A percentile compares a stretch with the other conserved stretches of the same genome.
Conservation (phyloP, 2,329 filamentous ascomycete genomes). For the Colletotrichum filicis region DNA sequence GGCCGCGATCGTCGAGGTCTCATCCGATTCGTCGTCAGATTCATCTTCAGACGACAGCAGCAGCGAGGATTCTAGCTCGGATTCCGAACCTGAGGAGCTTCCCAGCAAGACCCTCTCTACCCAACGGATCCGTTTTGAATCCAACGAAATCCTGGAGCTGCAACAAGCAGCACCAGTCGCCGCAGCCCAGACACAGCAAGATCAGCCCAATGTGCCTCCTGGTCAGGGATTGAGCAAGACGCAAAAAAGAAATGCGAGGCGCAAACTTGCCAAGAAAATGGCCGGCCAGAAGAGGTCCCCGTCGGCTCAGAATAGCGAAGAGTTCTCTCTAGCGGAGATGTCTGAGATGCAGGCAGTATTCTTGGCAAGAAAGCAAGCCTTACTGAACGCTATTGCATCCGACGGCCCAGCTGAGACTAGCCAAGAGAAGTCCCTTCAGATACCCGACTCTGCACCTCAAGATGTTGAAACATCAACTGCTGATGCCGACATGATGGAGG, state of each 20-base stretch:
- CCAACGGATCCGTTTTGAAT: slow-evolving; percentile 4
- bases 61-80: slow-evolving; percentile 39
- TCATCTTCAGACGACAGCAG: slow-evolving; percentile 24
- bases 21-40: slow-evolving; percentile 20
- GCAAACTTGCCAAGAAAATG: slow-evolving; percentile 50
- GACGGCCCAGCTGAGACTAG: neutral
- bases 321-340: neutral
- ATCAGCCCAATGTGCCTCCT: slow-evolving; percentile 41
- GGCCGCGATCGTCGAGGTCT: neutral
- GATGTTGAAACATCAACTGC: neutral
- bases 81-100: slow-evolving; percentile 48
- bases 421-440: slow-evolving; percentile 4
- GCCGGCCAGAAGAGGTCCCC: slow-evolving; percentile 10
- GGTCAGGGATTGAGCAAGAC: slow-evolving; percentile 54
- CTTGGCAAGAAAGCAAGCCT: slow-evolving; percentile 52
- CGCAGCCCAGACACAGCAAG: slow-evolving; percentile 11
- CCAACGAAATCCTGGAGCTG: slow-evolving; percentile 7
- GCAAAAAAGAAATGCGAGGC: slow-evolving; percentile 62
- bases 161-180: slow-evolving; percentile 14
- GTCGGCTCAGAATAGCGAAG: neutral
- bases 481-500: neutral
- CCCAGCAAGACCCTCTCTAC: slow-evolving; percentile 44
- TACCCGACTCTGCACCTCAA: neutral
- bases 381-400: slow-evolving; percentile 46
- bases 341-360: slow-evolving; percentile 42